Base-by-base conservation (phyloP, 1,284 basidiomycete genomes). In the Puccinia brachypodii region DNA sequence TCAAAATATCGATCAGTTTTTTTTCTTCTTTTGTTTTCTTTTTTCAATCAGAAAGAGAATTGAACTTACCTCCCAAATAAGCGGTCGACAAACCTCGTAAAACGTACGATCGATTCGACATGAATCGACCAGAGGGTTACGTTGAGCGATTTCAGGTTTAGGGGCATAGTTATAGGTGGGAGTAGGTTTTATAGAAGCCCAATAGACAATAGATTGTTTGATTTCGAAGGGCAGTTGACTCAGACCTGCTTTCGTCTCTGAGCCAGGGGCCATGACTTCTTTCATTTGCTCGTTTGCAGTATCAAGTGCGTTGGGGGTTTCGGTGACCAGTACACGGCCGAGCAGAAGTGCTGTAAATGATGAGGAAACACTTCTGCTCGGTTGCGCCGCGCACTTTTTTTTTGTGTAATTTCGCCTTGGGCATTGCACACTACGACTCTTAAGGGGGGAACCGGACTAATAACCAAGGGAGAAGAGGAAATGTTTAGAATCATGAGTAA, bases 71-170 rank as follows among this genome's bases (percentile, higher is more conserved):
- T 66, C 38, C 75, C 75, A 76, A 64, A 76, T 64, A 66, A 76
- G 44, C 19, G 75, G 75, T 36, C 75, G 33, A 28, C 75, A 76
- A 22, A 76, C 36, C n/a, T 76, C 60, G 50, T 76, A 76, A 50
- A 76, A 76, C 40, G 58, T 66, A 22, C 60, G 56, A 53, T 76
- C 58, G 44, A 76, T 60, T 19, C 47, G 60, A 6, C 60, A 66
- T 38, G 66, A 42, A 13, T 58, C 60, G 53, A 22, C 38, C 11
- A 75, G 38, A 9, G 64, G 44, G 9, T 68, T 68, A 13, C n/a
- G 25, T 11, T 40, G 33, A 9, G 36, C n/a, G 16, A 1, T 40
- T 22, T 33, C 14, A 36, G 31, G 36, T 66, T 66, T 56, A 42
- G 25, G 16, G 33, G 36, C 4, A 25, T 33, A 71, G 22, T 31